These are phyloP conservation scores for Diplodia seriata DNA, from an alignment of 2,329 filamentous ascomycete species.

Conservation along the genomic window DNA sequence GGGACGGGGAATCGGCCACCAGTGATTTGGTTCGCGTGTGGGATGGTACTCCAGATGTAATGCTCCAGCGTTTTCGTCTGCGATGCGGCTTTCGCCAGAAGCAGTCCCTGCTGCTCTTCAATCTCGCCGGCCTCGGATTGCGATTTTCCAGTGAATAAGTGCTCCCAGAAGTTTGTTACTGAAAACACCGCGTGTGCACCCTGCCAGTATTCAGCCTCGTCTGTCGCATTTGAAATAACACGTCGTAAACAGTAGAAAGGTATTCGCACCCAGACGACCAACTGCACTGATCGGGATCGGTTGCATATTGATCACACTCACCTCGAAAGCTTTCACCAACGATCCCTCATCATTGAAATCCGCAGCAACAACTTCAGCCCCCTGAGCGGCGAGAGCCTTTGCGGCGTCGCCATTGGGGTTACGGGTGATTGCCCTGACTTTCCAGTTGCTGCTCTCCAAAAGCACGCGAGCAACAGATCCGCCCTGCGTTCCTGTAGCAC, in stretches of 20 bases:
- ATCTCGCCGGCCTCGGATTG: constrained; percentile 46
- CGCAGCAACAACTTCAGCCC: constrained; percentile 36
- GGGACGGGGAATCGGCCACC: constrained; percentile 46
- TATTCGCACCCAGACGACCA: neutral
- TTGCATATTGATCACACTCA: neutral
- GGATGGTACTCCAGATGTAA: constrained; percentile 57
- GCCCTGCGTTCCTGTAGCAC: constrained; percentile 42
- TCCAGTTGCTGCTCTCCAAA: constrained; percentile 37
- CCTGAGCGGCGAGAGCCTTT: constrained; percentile 35
- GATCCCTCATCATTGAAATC: constrained; percentile 35
- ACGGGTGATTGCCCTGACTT: constrained; percentile 39
- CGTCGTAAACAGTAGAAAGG: neutral
- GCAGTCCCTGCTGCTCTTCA: constrained; percentile 52
- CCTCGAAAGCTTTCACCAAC: constrained; percentile 34
- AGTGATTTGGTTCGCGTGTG: constrained; percentile 44
- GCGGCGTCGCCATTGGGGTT: constrained; percentile 37
- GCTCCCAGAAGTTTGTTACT: constrained; percentile 37
- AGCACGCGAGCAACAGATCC: constrained; percentile 36
- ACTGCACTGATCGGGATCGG: too few species aligned
- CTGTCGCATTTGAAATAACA: neutral
- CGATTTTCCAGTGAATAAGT: constrained; percentile 39
- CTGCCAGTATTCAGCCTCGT: constrained; percentile 1
- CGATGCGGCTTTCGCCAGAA: constrained; percentile 53
- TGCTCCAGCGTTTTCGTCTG: constrained; percentile 49
- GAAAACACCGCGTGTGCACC: constrained; percentile 36